Base-by-base conservation (phyloP, 164 flowering plant species). In the Hamamelis virginiana region DNA sequence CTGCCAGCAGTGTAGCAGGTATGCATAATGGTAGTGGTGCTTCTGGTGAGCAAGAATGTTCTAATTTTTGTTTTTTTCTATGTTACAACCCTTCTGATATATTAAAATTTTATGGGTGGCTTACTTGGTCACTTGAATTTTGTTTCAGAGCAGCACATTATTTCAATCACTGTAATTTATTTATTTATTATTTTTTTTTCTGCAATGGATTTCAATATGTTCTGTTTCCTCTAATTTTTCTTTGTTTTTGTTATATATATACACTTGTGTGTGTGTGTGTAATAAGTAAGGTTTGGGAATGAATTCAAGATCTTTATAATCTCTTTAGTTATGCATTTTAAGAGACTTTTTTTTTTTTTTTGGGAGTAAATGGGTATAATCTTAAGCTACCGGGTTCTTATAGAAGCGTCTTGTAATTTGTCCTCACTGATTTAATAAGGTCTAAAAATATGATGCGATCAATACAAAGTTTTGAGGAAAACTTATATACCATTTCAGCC, bases 1-100 rank as follows among this genome's bases (percentile, higher is more conserved):
- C 67, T 92, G 97, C 78, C 96, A 91, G 76, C 97, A 92, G 72
- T 92, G 97, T 69, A 92, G 94, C 85, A 87, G 92, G 97, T 92
- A 73, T 64, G 27, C 33, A 23, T 18, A 25, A 27, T 1, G 8
- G 21, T 25, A 10, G 48, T 8, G 26, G 27, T 57, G 43, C 65
- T 65, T 48, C 15, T 23, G 19, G 11, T 15, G 2, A 60, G 27
- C 44, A 18, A 56, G n/a, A 46, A 0, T 1, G 60, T 43, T 25
- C 19, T 1, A 8, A 22, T 58, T 19, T 62, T 62, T 8, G 12
- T 38, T 43, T 28, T n/a, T 1, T 13, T 22, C 41, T 33, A 6
- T 33, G 41, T 33, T 33, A 6, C 41, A 2, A 33, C 41, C 6
- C 41, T 33, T 33, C 41, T 33, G 41, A 33, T 33, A 2, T 33